Evolutionary conservation across 345 rosid species (phyloP), one percentile per base, ranked within the genome.

Genomic region (Tarenaya hassleriana): DNA sequence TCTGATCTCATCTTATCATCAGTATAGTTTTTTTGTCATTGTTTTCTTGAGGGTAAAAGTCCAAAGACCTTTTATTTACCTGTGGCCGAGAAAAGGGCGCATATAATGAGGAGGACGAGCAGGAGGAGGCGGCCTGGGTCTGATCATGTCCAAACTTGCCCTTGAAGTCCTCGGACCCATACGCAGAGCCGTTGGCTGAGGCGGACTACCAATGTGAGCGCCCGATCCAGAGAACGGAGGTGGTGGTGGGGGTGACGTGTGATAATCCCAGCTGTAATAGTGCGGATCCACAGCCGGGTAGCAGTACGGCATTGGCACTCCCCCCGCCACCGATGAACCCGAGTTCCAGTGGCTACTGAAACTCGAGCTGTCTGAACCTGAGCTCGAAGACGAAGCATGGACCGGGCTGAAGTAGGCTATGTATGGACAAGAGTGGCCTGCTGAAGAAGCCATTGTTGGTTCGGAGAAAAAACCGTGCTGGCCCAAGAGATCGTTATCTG

Each of bases 361-460:
- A 73, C 58, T 83, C 18, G 94, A 70, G 70, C 80, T 77, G 64
- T 85, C 97, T 34, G 96, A 67, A 63, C 78, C 87, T 13, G 88
- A 79, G 52, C 37, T 54, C 27, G 97, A 81, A 50, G 94, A 75
- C 9, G 95, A 77, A 0, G 97, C 91, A 57, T 80, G 88, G 60
- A 85, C 62, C 9, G 98, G 95, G 52, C 88, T 96, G 45, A 88
- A 48, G 71, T 88, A 92, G 61, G 95, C 79, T 53, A 92, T 67
- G 57, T 88, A 92, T 10, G 98, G 98, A 63, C 98, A 92, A 45
- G 88, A 84, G 64, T 92, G 95, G 24, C 72, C 68, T 10, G 86
- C 75, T 32, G 98, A 69, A 54, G 89, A 71, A 49, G 78, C 81
- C 10, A n/a, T n/a, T n/a, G 90, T 55, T 50, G 78, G 94, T 56